Evolutionary conservation across 2,329 filamentous ascomycete genomes (phyloP).

Genomic region (Myriangium duriaei): DNA sequence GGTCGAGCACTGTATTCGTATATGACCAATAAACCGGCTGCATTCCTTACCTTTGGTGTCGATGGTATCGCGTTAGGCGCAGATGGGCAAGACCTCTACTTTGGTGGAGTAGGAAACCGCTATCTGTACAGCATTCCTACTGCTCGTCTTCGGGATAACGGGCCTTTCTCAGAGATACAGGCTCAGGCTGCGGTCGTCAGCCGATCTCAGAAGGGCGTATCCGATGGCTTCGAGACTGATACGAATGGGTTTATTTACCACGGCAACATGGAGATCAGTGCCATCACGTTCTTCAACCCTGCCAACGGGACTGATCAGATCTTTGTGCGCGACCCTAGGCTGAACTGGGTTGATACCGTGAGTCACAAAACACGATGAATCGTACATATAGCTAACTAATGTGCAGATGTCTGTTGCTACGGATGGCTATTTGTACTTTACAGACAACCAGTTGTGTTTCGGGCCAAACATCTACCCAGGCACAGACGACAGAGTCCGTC

Average conservation of each 20-base stretch:
- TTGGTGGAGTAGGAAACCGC: constrained; percentile 31
- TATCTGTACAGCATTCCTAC: constrained; percentile 36
- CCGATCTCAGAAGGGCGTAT: constrained; percentile 37
- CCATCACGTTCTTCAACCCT: constrained; percentile 35
- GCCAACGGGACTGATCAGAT: constrained; percentile 30
- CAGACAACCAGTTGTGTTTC: constrained; percentile 37
- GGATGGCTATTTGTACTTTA: constrained; percentile 43
- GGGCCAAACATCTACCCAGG: constrained; percentile 27
- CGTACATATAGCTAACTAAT: constrained; percentile 10
- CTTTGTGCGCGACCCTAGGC: constrained; percentile 34
- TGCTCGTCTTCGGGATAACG: constrained; percentile 28
- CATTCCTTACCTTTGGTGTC: constrained; percentile 31
- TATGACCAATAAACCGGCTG: constrained; percentile 24
- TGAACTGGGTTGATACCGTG: constrained; percentile 39
- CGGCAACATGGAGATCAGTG: constrained; percentile 39
- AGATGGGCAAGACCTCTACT: constrained; percentile 37
- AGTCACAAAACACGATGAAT: constrained; percentile 8
- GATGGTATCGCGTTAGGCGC: constrained; percentile 41
- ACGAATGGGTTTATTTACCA: constrained; percentile 37
- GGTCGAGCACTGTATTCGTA: constrained; percentile 35
- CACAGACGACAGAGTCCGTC: constrained; percentile 30
- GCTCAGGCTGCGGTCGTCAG: constrained; percentile 32
- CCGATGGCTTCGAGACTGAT: constrained; percentile 42
- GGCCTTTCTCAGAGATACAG: constrained; percentile 29
- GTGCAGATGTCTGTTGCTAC: constrained; percentile 24